Evolutionary conservation across 257 asterid genomes (phyloP), one percentile per base, ranked within the genome.

Genomic region (Agastache rugosa): DNA sequence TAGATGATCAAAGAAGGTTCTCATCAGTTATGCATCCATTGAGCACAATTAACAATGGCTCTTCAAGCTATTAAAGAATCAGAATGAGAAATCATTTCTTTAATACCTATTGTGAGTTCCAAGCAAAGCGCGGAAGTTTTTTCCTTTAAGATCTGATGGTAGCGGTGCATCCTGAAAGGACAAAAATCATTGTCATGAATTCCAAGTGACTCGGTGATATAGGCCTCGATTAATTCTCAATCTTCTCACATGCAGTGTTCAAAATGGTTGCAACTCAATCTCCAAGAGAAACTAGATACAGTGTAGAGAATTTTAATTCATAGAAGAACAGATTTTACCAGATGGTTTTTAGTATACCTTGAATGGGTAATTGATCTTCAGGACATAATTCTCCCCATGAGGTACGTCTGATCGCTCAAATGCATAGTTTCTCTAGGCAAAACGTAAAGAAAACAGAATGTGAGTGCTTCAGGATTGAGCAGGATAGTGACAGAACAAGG

Each of bases 91-190:
- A 42, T 34, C 55, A 41, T 23, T 35, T 67, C 7, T 65, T 51
- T n/a, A 39, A 71, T 80, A 93, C 99, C 99, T 95, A 77, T 83
- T 83, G 83, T 90, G 92, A 82, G 99, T 95, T 83, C 99, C 99
- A 66, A 92, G 87, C 89, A 95, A 79, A 71, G 94, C 93, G 82
- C 84, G 78, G 78, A 90, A 92, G 74, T 83, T 75, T 62, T 83
- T 87, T 72, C 99, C 99, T 77, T 77, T 88, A 75, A 90, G 93
- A 84, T 92, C 96, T 79, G 92, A 85, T 69, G 99, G 98, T 58
- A 95, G 96, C 3, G 93, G 91, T 42, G 93, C 79, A 74, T 95
- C 93, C 99, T 95, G 83, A 48, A 61, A 81, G 76, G 71, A 77
- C 51, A 75, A 71, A 78, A 75, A 69, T 34, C 66, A 79, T 41